Evolutionary conservation across 352 stramenopile genomes (phyloP).

Genomic region (Globisporangium carolinianum): DNA sequence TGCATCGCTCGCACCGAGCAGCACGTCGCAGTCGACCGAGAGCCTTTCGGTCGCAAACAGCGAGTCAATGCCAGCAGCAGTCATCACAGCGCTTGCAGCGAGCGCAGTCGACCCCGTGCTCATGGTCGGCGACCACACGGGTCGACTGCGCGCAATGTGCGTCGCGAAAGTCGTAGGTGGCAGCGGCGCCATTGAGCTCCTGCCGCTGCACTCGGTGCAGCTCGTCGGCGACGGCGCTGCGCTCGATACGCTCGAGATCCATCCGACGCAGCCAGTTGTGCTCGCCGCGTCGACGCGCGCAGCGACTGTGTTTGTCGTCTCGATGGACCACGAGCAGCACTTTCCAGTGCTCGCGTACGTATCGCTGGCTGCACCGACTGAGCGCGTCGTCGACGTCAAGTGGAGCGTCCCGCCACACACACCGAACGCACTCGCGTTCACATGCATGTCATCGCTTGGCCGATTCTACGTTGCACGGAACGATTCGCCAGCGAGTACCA

Average conservation of each 20-base stretch:
- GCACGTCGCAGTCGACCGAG: neutral
- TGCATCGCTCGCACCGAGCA: constrained; percentile 2
- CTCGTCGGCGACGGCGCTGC: constrained; percentile 20
- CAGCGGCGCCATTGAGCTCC: constrained; percentile 36
- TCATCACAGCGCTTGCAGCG: constrained; percentile 42
- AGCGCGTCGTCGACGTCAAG: constrained; percentile 47
- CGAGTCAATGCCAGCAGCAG: constrained; percentile 9
- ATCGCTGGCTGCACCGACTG: constrained; percentile 23
- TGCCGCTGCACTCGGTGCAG: constrained; percentile 58
- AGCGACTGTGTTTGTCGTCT: constrained; percentile 43
- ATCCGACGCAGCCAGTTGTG: constrained; percentile 45
- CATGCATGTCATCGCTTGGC: constrained; percentile 43
- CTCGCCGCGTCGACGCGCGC: constrained; percentile 47
- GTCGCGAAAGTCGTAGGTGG: constrained; percentile 42
- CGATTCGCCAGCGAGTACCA: constrained; percentile 1
- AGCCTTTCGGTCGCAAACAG: neutral
- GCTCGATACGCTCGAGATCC: constrained; percentile 52
- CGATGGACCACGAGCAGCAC: constrained; percentile 62
- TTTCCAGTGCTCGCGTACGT: constrained; percentile 60
- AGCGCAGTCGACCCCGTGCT: constrained; percentile 49
- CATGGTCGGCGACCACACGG: constrained; percentile 48
- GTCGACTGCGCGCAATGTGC: constrained; percentile 50
- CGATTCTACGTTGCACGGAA: constrained; percentile 45
- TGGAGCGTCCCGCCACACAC: constrained; percentile 40
- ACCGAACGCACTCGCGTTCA: constrained; percentile 38